Evolutionary conservation across 805 yeast species (phyloP).

Genomic region (Tetrapisispora namnaoensis): DNA sequence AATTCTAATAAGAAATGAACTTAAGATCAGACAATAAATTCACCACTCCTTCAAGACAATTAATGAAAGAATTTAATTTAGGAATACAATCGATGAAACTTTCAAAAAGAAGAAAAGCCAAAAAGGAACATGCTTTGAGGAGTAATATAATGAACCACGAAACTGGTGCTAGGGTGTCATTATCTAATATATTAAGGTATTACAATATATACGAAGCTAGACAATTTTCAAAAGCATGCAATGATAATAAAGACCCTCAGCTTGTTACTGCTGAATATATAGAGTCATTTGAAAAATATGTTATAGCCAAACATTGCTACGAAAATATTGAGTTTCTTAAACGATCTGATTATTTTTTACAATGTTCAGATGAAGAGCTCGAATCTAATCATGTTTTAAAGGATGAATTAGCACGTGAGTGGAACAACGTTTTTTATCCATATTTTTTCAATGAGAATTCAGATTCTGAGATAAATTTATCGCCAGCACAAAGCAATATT

Average conservation of each 20-base stretch:
- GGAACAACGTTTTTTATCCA: constrained; percentile 19
- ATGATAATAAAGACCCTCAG: background rate
- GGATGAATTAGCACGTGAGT: constrained; percentile 3
- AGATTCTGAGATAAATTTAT: constrained; percentile 25
- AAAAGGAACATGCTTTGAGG: background rate
- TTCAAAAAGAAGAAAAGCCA: background rate
- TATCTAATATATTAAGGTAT: background rate
- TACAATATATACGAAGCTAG: background rate
- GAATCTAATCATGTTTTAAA: constrained; percentile 5
- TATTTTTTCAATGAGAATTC: constrained; percentile 20
- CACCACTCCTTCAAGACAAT: background rate
- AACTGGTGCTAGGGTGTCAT: background rate
- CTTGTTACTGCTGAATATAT: background rate
- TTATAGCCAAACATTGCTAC: constrained; percentile 22
- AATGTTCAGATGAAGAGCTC: background rate
- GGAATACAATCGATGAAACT: background rate
- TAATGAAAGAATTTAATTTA: background rate
- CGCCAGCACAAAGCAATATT: constrained; percentile 14
- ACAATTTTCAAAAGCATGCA: background rate
- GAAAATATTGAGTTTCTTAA: constrained; percentile 25
- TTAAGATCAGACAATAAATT: too few species aligned
- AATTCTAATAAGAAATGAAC: background rate
- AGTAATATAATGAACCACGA: background rate
- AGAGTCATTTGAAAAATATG: constrained; percentile 14
- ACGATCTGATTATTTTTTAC: constrained; percentile 1